Percentiles rank a stretch among this genome's conserved stretches.
Evolutionary conservation across 2,329 filamentous ascomycete genomes (phyloP).

Genomic region (Trematosphaeria pertusa): DNA sequence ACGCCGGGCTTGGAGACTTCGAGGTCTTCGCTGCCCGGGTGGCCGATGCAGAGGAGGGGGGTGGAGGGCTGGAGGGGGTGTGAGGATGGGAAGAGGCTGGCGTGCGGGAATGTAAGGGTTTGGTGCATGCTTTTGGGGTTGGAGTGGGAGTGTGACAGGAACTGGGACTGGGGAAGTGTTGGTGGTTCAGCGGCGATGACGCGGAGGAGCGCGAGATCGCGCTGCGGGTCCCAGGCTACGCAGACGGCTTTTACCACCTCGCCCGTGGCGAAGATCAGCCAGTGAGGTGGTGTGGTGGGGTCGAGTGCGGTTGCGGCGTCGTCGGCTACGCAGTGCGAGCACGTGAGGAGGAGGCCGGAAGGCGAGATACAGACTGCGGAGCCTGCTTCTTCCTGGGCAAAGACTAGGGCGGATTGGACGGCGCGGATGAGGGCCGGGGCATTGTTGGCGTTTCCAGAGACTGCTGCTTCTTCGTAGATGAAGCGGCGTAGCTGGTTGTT

Average conservation of each 20-base stretch:
- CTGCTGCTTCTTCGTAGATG: background rate
- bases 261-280: conserved; percentile 55
- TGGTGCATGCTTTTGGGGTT: background rate
- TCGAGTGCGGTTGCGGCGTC: background rate
- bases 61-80: conserved; percentile 17
- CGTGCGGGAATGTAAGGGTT: conserved; percentile 21
- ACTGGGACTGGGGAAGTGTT: background rate
- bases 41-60: conserved; percentile 48
- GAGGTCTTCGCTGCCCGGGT: conserved; percentile 54
- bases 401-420: conserved; percentile 46
- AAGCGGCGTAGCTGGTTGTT: background rate
- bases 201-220: conserved; percentile 58
- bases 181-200: conserved; percentile 43
- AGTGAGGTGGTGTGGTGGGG: conserved; percentile 20
- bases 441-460: background rate
- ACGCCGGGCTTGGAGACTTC: conserved; percentile 47
- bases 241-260: conserved; percentile 49
- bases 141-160: background rate
- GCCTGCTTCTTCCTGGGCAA: conserved; percentile 57
- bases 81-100: conserved; percentile 6
- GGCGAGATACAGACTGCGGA: conserved; percentile 59
- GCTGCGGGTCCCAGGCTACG: conserved; percentile 50
- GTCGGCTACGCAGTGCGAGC: conserved; percentile 60
- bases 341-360: conserved; percentile 57
- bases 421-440: background rate